Percentiles rank a stretch among this genome's conserved stretches.
Conservation (phyloP, 1,139 yeast genomes). For the Dujonia santamariae region DNA sequence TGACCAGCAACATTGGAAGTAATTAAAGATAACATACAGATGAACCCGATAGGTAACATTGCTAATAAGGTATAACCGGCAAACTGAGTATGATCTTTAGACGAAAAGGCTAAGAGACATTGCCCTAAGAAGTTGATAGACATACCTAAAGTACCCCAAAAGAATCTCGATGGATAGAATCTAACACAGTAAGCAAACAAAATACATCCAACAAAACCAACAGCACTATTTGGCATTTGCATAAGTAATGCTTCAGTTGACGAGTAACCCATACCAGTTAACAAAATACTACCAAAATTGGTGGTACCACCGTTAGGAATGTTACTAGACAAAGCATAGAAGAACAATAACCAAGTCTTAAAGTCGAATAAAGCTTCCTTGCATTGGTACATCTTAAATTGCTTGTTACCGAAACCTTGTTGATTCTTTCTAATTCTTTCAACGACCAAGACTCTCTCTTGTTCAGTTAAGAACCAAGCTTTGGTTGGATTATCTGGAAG, state of each 20-base stretch:
- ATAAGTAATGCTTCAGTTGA: constrained; percentile 31
- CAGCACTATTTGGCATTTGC: constrained; percentile 37
- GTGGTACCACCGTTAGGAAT: constrained; percentile 55
- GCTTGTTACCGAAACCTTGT: constrained; percentile 18
- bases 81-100: constrained; percentile 30
- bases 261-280: constrained; percentile 26
- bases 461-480: constrained; percentile 42
- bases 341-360: constrained; percentile 19
- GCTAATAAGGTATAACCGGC: constrained; percentile 36
- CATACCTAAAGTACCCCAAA: constrained; percentile 42
- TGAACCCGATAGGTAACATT: constrained; percentile 36
- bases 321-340: constrained; percentile 23
- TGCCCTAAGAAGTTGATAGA: constrained; percentile 34
- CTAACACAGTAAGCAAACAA: constrained; percentile 23
- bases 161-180: constrained; percentile 33
- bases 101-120: constrained; percentile 49
- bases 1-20: constrained; percentile 20
- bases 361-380: constrained; percentile 12
- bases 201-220: constrained; percentile 42
- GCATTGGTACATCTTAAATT: constrained; percentile 14
- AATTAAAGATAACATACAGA: constrained; percentile 18
- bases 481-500: constrained; percentile 54
- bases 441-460: constrained; percentile 24
- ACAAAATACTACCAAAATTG: constrained; percentile 29
- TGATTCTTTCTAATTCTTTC: constrained; percentile 25